A percentile compares a stretch with the other conserved stretches of the same genome.
These are phyloP conservation scores for Phytophthora megakarya DNA, from an alignment of 352 stramenopile species.

Conservation along the genomic window DNA sequence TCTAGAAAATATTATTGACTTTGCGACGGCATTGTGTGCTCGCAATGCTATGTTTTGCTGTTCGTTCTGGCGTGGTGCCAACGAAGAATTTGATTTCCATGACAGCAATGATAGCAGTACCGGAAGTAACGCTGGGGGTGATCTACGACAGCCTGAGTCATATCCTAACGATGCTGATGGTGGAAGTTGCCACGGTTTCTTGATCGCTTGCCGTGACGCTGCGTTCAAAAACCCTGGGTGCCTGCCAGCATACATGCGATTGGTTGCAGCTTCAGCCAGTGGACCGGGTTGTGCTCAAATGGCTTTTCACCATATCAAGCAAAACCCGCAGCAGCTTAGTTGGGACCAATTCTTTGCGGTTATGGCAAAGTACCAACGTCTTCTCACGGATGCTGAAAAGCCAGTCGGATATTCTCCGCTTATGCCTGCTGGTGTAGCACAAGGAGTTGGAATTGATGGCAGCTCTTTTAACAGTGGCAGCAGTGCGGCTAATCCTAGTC, in stretches of 20 bases:
- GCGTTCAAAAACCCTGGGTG: conserved; percentile 79
- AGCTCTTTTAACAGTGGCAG: conserved; percentile 31
- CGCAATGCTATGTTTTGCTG: conserved; percentile 60
- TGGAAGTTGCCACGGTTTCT: conserved; percentile 64
- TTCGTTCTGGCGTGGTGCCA: conserved; percentile 62
- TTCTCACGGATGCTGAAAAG: conserved; percentile 77
- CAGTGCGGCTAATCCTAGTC: conserved; percentile 40
- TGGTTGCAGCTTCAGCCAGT: conserved; percentile 69
- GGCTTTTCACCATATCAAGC: conserved; percentile 88
- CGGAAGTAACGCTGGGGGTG: conserved; percentile 27
- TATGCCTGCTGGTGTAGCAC: conserved; percentile 39
- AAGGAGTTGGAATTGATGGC: conserved; percentile 36
- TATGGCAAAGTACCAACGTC: conserved; percentile 84
- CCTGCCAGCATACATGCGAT: conserved; percentile 72
- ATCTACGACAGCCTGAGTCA: conserved; percentile 27
- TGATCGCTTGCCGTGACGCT: conserved; percentile 71
- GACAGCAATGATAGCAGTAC: conserved; percentile 33
- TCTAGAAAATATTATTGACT: conserved; percentile 80
- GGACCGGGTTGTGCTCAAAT: conserved; percentile 74
- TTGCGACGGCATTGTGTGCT: conserved; percentile 65
- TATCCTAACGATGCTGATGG: conserved; percentile 29
- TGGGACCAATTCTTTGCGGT: conserved; percentile 88
- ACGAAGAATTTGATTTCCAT: conserved; percentile 42
- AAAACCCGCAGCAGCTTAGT: conserved; percentile 76
- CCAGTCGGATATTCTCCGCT: conserved; percentile 42